Base-by-base conservation (phyloP, 2,329 filamentous ascomycete species). In the Xylariaceae sp. region DNA sequence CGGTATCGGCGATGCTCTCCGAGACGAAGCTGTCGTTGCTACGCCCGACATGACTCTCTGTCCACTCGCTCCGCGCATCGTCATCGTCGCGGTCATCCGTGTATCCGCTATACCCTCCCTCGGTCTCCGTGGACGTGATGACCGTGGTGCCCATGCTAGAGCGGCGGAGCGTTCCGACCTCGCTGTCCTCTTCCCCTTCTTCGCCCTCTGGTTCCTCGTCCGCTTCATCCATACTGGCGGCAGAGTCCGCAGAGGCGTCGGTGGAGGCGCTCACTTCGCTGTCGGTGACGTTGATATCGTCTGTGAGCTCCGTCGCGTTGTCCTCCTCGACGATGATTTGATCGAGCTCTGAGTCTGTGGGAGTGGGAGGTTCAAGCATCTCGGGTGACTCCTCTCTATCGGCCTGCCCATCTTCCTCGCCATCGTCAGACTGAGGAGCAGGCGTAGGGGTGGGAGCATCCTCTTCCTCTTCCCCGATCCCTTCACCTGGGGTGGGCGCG, bases 131-230 rank as follows among this genome's bases (percentile, higher is more conserved):
- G 22, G 43, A 42, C 11, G 68, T 70, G 29, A 74, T 63, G 29
- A 74, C 66, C 2, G 72, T 73, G 6, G 70, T 74, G 31, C 68
- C 72, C 9, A 66, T 60, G 49, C 72, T 76, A 31, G 64, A 68
- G 42, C 73, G 62, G 32, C 75, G 64, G 43, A 75, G 58, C 4
- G 71, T 77, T 17, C 68, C 71, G 2, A 65, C 60, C 26, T 85
- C 79, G 52, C 74, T 64, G 9, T 61, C 59, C 34, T 63, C 61
- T 18, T 51, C 49, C 17, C 47, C 50, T 6, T 41, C 45, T 13
- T 38, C 48, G n/a, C 33, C 29, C 34, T n/a, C 35, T 9, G 11
- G 9, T 7, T 17, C 16, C 30, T 17, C 22, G 22, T 11, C n/a
- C n/a, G n/a, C n/a, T n/a, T n/a, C n/a, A n/a, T n/a, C n/a, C n/a